A percentile compares a stretch with the other conserved stretches of the same genome.
These are phyloP conservation scores for Platanthera guangdongensis DNA, from an alignment of 106 monocot species.

Conservation along the genomic window DNA sequence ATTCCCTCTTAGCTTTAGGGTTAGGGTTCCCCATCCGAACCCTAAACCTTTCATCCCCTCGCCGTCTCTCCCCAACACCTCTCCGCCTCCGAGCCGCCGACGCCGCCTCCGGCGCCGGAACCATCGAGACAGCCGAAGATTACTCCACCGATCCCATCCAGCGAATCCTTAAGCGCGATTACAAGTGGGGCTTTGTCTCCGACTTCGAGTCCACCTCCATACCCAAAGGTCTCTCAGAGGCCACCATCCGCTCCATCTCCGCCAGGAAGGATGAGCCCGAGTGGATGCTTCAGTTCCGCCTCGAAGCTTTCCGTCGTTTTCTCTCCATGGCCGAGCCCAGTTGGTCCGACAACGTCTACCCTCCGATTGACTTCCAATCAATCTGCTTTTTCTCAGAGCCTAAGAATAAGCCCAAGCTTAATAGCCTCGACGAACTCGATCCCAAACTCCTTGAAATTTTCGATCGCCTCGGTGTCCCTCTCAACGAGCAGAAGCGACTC, in stretches of 20 bases:
- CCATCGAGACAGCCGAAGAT: slow-evolving; percentile 1
- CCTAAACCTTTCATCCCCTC: not conserved
- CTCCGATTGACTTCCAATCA: slow-evolving; percentile 67
- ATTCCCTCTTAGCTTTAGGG: not conserved
- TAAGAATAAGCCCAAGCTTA: slow-evolving; percentile 73
- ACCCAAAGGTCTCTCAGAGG: slow-evolving; percentile 77
- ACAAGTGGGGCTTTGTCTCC: slow-evolving; percentile 53
- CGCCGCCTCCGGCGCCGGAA: not conserved
- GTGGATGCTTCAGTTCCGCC: slow-evolving; percentile 79
- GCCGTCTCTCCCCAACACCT: not conserved
- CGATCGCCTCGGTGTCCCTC: slow-evolving; percentile 63
- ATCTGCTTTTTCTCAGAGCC: slow-evolving; percentile 82
- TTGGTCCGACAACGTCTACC: slow-evolving; percentile 83
- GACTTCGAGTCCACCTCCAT: slow-evolving; percentile 85
- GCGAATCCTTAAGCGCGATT: slow-evolving; percentile 23
- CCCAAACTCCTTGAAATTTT: slow-evolving; percentile 67
- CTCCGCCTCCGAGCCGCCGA: slow-evolving; percentile 1
- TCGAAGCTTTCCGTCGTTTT: slow-evolving; percentile 54
- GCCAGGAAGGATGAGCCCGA: slow-evolving; percentile 64
- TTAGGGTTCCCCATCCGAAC: slow-evolving; percentile 1
- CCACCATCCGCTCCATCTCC: slow-evolving; percentile 75
- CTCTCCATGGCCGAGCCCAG: slow-evolving; percentile 46
- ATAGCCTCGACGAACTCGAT: slow-evolving; percentile 72
- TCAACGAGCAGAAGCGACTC: slow-evolving; percentile 84
- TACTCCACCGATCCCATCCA: slow-evolving; percentile 6